Evolutionary conservation across 805 yeast species (phyloP).

Genomic region (Sugiyamaella lignohabitans): DNA sequence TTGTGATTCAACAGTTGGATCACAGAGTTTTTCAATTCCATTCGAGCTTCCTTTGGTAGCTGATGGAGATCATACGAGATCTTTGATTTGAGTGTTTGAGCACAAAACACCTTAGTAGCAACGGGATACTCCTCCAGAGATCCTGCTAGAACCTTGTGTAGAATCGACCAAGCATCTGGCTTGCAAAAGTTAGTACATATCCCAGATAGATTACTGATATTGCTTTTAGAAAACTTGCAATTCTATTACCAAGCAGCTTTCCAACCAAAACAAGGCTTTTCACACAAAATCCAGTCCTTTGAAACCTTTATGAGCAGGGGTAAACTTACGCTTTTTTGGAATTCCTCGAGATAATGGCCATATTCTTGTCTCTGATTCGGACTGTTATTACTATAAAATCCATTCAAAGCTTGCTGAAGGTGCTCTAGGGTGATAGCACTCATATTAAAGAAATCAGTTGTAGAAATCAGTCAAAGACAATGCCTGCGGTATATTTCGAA

Average conservation of each 20-base stretch:
- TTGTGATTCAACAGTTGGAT: conserved; percentile 49
- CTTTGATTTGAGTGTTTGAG: conserved; percentile 79
- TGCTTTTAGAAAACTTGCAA: too few species aligned
- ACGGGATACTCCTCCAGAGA: conserved; percentile 33
- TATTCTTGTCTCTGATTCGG: conserved; percentile 40
- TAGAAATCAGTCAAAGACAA: not conserved
- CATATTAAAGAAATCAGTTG: conserved; percentile 28
- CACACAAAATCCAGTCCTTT: too few species aligned
- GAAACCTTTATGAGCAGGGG: too few species aligned
- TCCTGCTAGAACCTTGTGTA: conserved; percentile 47
- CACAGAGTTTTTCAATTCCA: conserved; percentile 61
- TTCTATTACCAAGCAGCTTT: too few species aligned
- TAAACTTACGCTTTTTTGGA: conserved; percentile 58
- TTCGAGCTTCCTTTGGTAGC: conserved; percentile 52
- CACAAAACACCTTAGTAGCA: conserved; percentile 72
- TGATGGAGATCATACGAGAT: conserved; percentile 80
- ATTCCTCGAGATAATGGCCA: conserved; percentile 57
- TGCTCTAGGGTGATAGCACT: conserved; percentile 2
- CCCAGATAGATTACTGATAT: too few species aligned
- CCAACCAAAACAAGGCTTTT: too few species aligned
- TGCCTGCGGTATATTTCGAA: too few species aligned
- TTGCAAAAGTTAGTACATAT: conserved; percentile 11
- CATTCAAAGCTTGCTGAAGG: conserved; percentile 34
- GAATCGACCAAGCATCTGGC: conserved; percentile 64
- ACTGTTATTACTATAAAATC: conserved; percentile 42